Base-by-base conservation (phyloP, 352 stramenopile genomes). In the Phytophthora tentaculata region DNA sequence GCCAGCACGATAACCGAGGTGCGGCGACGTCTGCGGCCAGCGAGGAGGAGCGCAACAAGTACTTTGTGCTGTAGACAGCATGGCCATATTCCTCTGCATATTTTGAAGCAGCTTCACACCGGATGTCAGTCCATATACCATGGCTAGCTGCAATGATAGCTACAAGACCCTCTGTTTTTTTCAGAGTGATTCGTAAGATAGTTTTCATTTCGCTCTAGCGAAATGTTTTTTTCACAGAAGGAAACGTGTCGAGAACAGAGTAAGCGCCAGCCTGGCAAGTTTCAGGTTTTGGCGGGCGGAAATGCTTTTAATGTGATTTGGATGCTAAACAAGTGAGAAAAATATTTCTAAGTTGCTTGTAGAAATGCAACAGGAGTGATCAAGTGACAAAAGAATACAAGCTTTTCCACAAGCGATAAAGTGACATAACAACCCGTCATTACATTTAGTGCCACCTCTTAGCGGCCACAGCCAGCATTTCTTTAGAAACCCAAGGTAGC, bases 11-110 rank as follows among this genome's bases (percentile, higher is more conserved):
- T 35, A 69, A 71, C 23, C 78, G 80, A 9, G 67, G 67, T 54
- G 74, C 73, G 35, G 71, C 67, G 39, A 65, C 74, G 35, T 87
- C 80, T 20, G 76, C 44, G 50, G 74, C 75, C 24, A 88, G 74
- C 56, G 83, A 94, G 67, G 84, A 93, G 58, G 81, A 90, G 55
- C 83, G 84, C 63, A 91, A 72, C 71, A 94, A 92, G 69, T 94
- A 94, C 74, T 94, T 94, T 60, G 86, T 94, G 63, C 73, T 94
- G 44, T 94, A 94, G 83, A 71, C 39, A 55, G 37, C 53, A 50
- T 61, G 51, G 47, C n/a, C 22, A 41, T 58, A 37, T 64, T 63
- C 56, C 44, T 50, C 61, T 73, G 67, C 56, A 60, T 69, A 51
- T 73, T 66, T 56, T 58, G 32, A 63, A 62, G 37, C 37, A 63